These are phyloP conservation scores for Apiospora saccharicola DNA, from an alignment of 2,329 filamentous ascomycete species.

Conservation along the genomic window DNA sequence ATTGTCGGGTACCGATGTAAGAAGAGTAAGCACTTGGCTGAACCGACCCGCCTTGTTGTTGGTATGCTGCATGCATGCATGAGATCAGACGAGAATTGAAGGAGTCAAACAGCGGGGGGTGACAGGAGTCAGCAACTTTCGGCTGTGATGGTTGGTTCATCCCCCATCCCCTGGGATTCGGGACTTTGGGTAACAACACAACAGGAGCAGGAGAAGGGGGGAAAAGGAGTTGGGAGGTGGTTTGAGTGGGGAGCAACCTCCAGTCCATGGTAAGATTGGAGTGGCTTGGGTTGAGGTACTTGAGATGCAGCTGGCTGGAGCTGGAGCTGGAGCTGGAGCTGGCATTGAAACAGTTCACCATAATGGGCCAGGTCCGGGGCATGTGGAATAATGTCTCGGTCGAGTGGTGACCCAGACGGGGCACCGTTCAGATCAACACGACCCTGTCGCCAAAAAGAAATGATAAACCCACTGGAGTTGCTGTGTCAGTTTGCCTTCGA, in stretches of 20 bases:
- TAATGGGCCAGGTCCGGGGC: constrained; percentile 16
- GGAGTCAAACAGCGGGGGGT: neutral
- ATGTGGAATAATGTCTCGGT: constrained; percentile 19
- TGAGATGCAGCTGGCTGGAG: neutral
- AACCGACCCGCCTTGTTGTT: neutral
- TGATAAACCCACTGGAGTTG: neutral
- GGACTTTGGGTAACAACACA: neutral
- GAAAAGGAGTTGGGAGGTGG: neutral
- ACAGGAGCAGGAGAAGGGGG: neutral
- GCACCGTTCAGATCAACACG: constrained; percentile 10
- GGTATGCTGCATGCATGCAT: neutral
- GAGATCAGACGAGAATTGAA: constrained; percentile 17
- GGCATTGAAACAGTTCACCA: constrained; percentile 19
- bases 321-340: constrained; percentile 5
- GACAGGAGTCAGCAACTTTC: constrained; percentile 1
- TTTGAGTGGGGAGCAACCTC: constrained; percentile 6
- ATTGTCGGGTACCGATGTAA: neutral
- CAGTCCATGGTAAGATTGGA: constrained; percentile 16
- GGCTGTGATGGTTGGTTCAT: constrained; percentile 8
- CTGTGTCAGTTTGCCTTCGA: constrained; percentile 13
- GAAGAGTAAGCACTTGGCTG: constrained; percentile 12
- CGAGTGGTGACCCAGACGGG: constrained; percentile 17
- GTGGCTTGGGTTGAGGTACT: constrained; percentile 6
- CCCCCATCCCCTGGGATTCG: constrained; percentile 9
- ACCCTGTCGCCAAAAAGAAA: constrained; percentile 21